Conservation (phyloP, 176 grass and related monocot genomes). For the Musa schizocarpa region DNA sequence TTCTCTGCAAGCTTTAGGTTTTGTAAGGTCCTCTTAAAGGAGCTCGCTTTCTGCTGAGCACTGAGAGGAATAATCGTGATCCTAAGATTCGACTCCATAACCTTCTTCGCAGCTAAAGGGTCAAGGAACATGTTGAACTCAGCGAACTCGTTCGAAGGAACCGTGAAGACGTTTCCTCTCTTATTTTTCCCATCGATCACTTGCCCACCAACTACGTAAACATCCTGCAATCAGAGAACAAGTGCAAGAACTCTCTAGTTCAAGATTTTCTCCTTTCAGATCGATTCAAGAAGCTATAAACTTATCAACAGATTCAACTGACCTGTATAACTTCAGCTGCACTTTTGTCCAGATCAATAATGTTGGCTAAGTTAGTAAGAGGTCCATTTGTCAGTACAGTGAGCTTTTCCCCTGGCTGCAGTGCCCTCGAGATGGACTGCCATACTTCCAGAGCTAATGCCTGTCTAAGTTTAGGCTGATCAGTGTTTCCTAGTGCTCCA, state of each 20-base stretch:
- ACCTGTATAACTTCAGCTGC: slow-evolving; percentile 49
- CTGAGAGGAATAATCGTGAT: slow-evolving; percentile 57
- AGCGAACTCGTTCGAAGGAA: too few species aligned
- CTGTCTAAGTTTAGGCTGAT: slow-evolving; percentile 64
- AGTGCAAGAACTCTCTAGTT: not conserved
- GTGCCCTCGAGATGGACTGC: slow-evolving; percentile 40
- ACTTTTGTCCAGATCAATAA: slow-evolving; percentile 45
- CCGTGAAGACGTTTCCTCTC: slow-evolving; percentile 54
- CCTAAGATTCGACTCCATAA: slow-evolving; percentile 48
- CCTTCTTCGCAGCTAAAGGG: slow-evolving; percentile 51
- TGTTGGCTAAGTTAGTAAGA: slow-evolving; percentile 79
- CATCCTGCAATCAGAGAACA: slow-evolving; percentile 30
- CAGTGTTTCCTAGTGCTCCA: slow-evolving; percentile 74
- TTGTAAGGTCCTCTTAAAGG: slow-evolving; percentile 36
- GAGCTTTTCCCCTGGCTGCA: slow-evolving; percentile 49
- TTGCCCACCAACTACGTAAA: slow-evolving; percentile 63
- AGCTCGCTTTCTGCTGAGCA: slow-evolving; percentile 52
- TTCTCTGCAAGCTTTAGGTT: slow-evolving; percentile 23
- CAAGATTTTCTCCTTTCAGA: not conserved
- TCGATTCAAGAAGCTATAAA: slow-evolving; percentile 8
- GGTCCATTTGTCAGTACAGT: slow-evolving; percentile 64
- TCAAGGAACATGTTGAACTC: slow-evolving; percentile 47
- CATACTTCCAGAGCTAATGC: slow-evolving; percentile 74
- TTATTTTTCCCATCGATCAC: slow-evolving; percentile 34
- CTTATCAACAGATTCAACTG: not conserved